Conservation (phyloP, 2,329 filamentous ascomycete species). For the Helotiales sp. region DNA sequence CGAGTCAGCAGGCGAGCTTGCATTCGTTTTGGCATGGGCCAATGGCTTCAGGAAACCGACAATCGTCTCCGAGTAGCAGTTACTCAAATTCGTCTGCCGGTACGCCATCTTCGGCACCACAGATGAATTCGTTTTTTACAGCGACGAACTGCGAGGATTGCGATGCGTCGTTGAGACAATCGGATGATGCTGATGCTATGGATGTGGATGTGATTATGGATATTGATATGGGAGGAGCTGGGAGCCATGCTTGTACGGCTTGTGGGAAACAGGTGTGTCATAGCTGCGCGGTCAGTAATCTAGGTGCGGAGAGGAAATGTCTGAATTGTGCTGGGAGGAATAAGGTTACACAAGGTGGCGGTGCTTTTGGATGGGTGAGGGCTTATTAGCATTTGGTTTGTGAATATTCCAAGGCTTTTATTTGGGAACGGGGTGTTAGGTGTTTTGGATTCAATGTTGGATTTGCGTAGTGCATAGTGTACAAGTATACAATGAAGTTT, state of each 20-base stretch:
- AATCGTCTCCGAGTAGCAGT: constrained; percentile 43
- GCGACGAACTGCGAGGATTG: constrained; percentile 60
- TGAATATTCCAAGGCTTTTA: not conserved
- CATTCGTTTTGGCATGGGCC: constrained; percentile 62
- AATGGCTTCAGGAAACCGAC: constrained; percentile 45
- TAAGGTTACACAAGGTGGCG: constrained; percentile 19
- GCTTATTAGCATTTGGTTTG: not conserved
- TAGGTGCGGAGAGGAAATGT: constrained; percentile 59
- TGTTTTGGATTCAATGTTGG: not conserved
- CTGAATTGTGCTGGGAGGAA: constrained; percentile 52
- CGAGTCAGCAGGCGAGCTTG: constrained; percentile 54
- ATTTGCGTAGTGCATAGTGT: not conserved
- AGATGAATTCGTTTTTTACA: constrained; percentile 32
- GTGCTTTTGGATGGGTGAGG: constrained; percentile 15
- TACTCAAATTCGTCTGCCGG: constrained; percentile 37
- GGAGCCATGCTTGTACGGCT: constrained; percentile 49
- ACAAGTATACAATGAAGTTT: not conserved
- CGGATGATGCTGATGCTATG: constrained; percentile 45
- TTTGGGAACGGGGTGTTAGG: not conserved
- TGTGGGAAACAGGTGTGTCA: constrained; percentile 64
- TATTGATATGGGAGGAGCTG: constrained; percentile 46
- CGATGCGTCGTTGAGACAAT: constrained; percentile 43
- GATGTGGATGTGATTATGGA: constrained; percentile 47
- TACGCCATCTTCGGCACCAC: constrained; percentile 19
- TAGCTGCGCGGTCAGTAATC: constrained; percentile 62